Percentiles rank a stretch among this genome's conserved stretches.
These are phyloP conservation scores for Fusarium tuaranense DNA, from an alignment of 2,329 filamentous ascomycete species.

Conservation along the genomic window DNA sequence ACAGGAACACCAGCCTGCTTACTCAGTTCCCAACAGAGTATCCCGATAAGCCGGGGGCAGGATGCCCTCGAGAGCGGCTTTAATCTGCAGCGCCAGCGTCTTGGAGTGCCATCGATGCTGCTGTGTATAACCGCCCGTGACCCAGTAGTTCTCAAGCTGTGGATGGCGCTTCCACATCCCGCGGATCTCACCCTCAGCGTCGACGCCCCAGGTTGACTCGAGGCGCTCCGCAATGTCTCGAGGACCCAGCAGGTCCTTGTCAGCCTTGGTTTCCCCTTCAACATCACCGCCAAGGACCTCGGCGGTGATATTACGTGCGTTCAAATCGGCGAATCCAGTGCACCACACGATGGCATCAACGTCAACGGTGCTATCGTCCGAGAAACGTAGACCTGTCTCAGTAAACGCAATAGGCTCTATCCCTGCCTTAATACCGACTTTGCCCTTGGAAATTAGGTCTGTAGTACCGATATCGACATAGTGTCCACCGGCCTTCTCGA, in stretches of 20 bases:
- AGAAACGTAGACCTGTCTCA: slow-evolving; percentile 17
- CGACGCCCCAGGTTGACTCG: slow-evolving; percentile 30
- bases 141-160: slow-evolving; percentile 26
- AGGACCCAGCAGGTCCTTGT: background rate
- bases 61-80: slow-evolving; percentile 19
- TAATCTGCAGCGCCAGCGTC: slow-evolving; percentile 33
- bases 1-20: background rate
- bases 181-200: slow-evolving; percentile 29
- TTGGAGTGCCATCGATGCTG: slow-evolving; percentile 32
- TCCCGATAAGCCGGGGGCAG: slow-evolving; percentile 28
- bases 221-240: slow-evolving; percentile 11
- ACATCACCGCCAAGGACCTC: background rate
- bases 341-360: slow-evolving; percentile 29
- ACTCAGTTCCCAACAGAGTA: background rate
- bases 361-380: slow-evolving; percentile 8
- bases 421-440: slow-evolving; percentile 5
- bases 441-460: slow-evolving; percentile 3
- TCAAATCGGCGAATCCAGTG: slow-evolving; percentile 24
- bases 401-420: slow-evolving; percentile 19
- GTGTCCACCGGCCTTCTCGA: slow-evolving; percentile 26
- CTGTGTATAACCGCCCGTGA: slow-evolving; percentile 30
- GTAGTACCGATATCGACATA: slow-evolving; percentile 28
- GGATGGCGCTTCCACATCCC: slow-evolving; percentile 38
- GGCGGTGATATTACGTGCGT: background rate
- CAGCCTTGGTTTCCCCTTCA: background rate